Conservation (phyloP, 2,329 filamentous ascomycete genomes). For the Orbilia quercus region DNA sequence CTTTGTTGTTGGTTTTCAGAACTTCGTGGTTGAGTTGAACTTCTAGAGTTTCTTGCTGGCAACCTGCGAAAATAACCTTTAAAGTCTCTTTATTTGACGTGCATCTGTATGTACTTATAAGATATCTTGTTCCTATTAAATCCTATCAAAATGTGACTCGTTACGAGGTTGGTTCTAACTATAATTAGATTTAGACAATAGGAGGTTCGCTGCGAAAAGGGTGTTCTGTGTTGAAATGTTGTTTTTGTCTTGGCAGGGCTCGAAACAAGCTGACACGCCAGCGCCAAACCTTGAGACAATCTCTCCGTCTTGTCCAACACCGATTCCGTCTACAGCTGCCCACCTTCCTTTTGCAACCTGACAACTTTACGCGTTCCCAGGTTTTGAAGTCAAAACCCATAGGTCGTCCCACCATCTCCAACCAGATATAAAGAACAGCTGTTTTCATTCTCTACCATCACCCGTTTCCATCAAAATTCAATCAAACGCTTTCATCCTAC, state of each 20-base stretch:
- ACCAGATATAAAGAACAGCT: slow-evolving; percentile 18
- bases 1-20: too few species aligned
- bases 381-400: slow-evolving; percentile 2
- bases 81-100: too few species aligned
- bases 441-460: neutral
- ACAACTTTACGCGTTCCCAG: slow-evolving; percentile 30
- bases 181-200: too few species aligned
- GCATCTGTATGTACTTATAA: too few species aligned
- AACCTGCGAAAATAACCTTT: too few species aligned
- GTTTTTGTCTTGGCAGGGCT: slow-evolving; percentile 20
- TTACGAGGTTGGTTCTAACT: too few species aligned
- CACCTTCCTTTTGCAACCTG: slow-evolving; percentile 22
- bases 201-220: too few species aligned
- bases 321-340: slow-evolving; percentile 16
- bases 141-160: too few species aligned
- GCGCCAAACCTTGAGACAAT: slow-evolving; percentile 1
- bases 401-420: neutral
- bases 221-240: neutral
- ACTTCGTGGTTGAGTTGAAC: too few species aligned
- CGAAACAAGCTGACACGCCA: neutral
- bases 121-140: too few species aligned
- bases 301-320: slow-evolving; percentile 27
- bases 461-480: slow-evolving; percentile 1
- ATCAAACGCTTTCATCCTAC: neutral
- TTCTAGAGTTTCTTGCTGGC: too few species aligned